Evolutionary conservation across 2,329 filamentous ascomycete genomes (phyloP).

Genomic region (Phyllosticta citribraziliensis): DNA sequence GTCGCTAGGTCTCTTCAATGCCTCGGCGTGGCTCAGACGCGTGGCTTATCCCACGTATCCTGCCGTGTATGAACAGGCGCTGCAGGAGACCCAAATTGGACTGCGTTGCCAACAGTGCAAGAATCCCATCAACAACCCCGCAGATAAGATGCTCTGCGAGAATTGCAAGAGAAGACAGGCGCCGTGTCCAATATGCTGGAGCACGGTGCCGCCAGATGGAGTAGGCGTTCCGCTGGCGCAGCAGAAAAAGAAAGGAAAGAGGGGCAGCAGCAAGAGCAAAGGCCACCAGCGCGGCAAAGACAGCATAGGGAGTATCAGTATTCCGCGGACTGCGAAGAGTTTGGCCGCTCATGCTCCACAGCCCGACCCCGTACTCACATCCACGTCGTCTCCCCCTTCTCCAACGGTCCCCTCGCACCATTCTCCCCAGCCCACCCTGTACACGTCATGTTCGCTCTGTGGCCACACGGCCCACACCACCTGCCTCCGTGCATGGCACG

Average conservation of each 20-base stretch:
- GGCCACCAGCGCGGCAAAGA: slow-evolving; percentile 6
- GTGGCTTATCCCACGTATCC: slow-evolving; percentile 46
- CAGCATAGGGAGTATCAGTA: slow-evolving; percentile 3
- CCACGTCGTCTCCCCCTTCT: not conserved
- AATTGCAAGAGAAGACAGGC: slow-evolving; percentile 36
- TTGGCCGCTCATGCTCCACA: not conserved
- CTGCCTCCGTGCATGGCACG: slow-evolving; percentile 49
- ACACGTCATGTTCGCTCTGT: slow-evolving; percentile 50
- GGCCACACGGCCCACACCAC: slow-evolving; percentile 50
- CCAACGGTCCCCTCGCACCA: slow-evolving; percentile 10
- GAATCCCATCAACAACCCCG: slow-evolving; percentile 44
- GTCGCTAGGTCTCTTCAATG: slow-evolving; percentile 37
- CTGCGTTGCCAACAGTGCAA: slow-evolving; percentile 48
- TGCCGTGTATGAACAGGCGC: slow-evolving; percentile 46
- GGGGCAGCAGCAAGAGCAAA: slow-evolving; percentile 3
- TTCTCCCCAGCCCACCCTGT: slow-evolving; percentile 29
- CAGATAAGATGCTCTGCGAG: slow-evolving; percentile 42
- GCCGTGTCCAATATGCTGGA: slow-evolving; percentile 36
- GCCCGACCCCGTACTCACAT: not conserved
- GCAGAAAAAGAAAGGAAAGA: not conserved
- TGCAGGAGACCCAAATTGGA: slow-evolving; percentile 45
- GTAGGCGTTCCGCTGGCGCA: not conserved
- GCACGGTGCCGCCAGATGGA: slow-evolving; percentile 18
- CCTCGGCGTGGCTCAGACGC: slow-evolving; percentile 47
- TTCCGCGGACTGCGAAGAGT: slow-evolving; percentile 2